phyloP scores from a whole-genome alignment of 78 protist genomes.

The Polysphondylium violaceum region DNA sequence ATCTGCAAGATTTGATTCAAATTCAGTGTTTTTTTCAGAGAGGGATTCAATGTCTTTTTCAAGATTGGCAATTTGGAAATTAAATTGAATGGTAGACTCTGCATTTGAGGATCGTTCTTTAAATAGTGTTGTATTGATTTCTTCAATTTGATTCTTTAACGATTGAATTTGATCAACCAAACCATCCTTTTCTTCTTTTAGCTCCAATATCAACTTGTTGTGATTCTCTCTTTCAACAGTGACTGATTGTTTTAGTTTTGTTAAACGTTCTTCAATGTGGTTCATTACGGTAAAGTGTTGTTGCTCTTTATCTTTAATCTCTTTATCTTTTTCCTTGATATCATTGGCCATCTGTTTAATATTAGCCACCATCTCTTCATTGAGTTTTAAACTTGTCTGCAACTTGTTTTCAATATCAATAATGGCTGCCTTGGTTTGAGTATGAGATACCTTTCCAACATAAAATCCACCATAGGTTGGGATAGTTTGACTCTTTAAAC shows the following conservation, averaged over 20 bases:
- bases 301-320: constrained; percentile 28
- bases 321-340: not conserved
- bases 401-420: constrained; percentile 47
- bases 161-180: not conserved
- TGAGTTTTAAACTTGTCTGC: constrained; percentile 8
- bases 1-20: not conserved
- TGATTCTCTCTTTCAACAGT: constrained; percentile 2
- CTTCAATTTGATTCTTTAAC: constrained; percentile 22
- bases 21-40: not conserved
- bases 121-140: constrained; percentile 6
- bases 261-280: constrained; percentile 32
- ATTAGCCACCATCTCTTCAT: constrained; percentile 37
- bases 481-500: not conserved
- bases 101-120: constrained; percentile 23
- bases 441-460: constrained; percentile 32
- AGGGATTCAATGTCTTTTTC: not conserved
- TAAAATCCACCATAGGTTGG: constrained; percentile 45
- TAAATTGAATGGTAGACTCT: constrained; percentile 1
- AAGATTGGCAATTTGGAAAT: not conserved
- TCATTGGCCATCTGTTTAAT: constrained; percentile 21
- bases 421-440: constrained; percentile 33
- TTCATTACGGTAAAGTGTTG: constrained; percentile 14
- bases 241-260: constrained; percentile 7
- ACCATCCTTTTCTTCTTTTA: constrained; percentile 1
- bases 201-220: not conserved